A percentile compares a stretch with the other conserved stretches of the same genome.
phyloP scores from a whole-genome alignment of 2,329 filamentous ascomycete species.

The Apiospora hydei region DNA sequence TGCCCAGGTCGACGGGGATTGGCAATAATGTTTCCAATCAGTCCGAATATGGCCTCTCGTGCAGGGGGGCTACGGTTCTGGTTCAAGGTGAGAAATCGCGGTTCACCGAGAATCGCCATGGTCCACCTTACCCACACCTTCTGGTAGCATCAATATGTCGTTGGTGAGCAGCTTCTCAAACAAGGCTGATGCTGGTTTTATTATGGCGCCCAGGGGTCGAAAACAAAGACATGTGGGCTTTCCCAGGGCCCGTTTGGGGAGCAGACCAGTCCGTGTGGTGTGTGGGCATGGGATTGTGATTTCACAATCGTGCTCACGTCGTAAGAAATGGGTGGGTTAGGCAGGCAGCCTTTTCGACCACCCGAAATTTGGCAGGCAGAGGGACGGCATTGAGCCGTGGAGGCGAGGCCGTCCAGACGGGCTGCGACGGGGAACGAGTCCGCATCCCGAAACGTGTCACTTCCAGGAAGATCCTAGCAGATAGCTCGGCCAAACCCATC shows the following conservation, averaged over 20 bases:
- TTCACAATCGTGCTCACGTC: conserved; percentile 15
- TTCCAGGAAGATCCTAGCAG: conserved; percentile 3
- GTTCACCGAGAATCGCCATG: conserved; percentile 16
- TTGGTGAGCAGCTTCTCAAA: conserved; percentile 1
- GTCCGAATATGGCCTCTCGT: conserved; percentile 14
- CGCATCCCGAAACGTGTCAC: conserved; percentile 17
- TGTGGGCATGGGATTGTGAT: conserved; percentile 5
- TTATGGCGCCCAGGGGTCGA: conserved; percentile 19
- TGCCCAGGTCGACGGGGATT: neutral
- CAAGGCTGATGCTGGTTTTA: conserved; percentile 20
- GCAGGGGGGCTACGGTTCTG: neutral
- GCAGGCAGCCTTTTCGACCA: neutral
- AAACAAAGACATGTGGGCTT: conserved; percentile 15
- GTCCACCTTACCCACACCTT: conserved; percentile 4
- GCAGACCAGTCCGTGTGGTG: neutral
- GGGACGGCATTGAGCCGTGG: conserved; percentile 17
- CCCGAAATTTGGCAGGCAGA: conserved; percentile 4
- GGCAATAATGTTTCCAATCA: conserved; percentile 13
- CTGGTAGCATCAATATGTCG: conserved; percentile 13
- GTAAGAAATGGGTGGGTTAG: conserved; percentile 13
- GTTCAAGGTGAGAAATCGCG: conserved; percentile 15
- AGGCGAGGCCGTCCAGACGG: conserved; percentile 16
- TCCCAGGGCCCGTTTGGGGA: conserved; percentile 16
- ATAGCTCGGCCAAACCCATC: neutral
- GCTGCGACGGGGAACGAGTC: conserved; percentile 17